Base-by-base conservation (phyloP, 139 green algal species). In the Yamagishiella unicocca region DNA sequence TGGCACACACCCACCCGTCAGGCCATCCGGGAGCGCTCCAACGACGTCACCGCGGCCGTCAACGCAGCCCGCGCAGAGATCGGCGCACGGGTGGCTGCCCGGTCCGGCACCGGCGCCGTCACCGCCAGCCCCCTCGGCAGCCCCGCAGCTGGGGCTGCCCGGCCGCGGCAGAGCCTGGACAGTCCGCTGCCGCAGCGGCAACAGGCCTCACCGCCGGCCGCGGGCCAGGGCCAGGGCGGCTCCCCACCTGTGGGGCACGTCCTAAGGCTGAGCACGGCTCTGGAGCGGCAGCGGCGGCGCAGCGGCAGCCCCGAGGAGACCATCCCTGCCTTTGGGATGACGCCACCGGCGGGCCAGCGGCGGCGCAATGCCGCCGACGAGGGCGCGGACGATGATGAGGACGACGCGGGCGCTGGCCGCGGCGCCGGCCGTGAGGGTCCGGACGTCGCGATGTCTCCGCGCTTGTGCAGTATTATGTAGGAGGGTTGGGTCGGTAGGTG, bases 301-400 rank as follows among this genome's bases (percentile, higher is more conserved):
- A 77, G 43, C 12, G 80, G 80, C 42, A 86, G 62, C 43, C 80
- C 80, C 19, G 80, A 86, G 80, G 80, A 86, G 43, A 86, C 80
- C 10, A 78, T 86, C 21, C 80, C 80, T 0, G 80, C 80, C 1
- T 86, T 86, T 38, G 64, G 64, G 2, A 22, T 53, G 31, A 67
- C 62, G 31, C 64, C 80, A 7, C 68, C 27, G 29, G 2, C 31
- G 50, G 50, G 50, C 17, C 50, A 58, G 50, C 50, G 17, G 50
- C 14, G 50, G n/a, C n/a, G 72, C 40, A 1, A 31, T 4, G 55
- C 21, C 55, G 55, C 21, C 19, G 55, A 24, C 55, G 55, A 7
- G 5, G 55, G 19, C 35, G 35, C 2, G 35, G 67, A 37, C 14
- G 10, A 43, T 33, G 53, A 7, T 25, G 76, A 66, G 24, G 53